Evolutionary conservation across 345 rosid species (phyloP), one percentile per base, ranked within the genome.

Genomic region (Lumnitzera littorea): DNA sequence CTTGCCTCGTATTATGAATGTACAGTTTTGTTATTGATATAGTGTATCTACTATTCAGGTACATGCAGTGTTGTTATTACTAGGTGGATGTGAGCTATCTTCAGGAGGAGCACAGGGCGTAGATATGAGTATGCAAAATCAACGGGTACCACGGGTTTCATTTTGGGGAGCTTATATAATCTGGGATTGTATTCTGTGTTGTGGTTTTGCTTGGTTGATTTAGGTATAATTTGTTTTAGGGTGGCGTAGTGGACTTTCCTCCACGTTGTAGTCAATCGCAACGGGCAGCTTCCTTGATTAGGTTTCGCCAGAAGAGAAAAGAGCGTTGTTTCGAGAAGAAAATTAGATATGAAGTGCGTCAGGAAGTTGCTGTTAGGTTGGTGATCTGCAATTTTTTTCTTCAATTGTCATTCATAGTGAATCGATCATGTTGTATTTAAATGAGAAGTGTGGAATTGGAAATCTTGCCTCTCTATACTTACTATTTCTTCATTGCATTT

Each of bases 351-450:
- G 70, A 84, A 63, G 98, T 92, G 65, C 96, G 98, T 58, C 96
- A 89, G 74, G 98, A 92, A 79, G 98, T 92, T 48, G 98, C 96
- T 5, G 86, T 84, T 56, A 92, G 96, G 98, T 92, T 47, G 50
- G 60, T 58, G 36, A 29, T 16, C 5, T 55, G 58, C 15, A 24
- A 51, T 15, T 52, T 49, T 16, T 48, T 54, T 12, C 55, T 41
- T 31, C n/a, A 61, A 43, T n/a, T 24, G 48, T 13, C 15, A 24
- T 25, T 24, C 15, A 16, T 52, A 8, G 55, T 52, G 20, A 52
- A 36, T 36, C 11, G 43, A 8, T 36, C 1, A 36, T 36, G 43
- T 36, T 36, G 10, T 36, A 9, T 36, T 4, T 36, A 7, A 36
- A 36, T 36, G 43, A 5, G 9, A 36, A 36, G 43, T 36, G 10